Conservation (phyloP, 768 basidiomycete genomes). For the Aureoboletus auriporus region DNA sequence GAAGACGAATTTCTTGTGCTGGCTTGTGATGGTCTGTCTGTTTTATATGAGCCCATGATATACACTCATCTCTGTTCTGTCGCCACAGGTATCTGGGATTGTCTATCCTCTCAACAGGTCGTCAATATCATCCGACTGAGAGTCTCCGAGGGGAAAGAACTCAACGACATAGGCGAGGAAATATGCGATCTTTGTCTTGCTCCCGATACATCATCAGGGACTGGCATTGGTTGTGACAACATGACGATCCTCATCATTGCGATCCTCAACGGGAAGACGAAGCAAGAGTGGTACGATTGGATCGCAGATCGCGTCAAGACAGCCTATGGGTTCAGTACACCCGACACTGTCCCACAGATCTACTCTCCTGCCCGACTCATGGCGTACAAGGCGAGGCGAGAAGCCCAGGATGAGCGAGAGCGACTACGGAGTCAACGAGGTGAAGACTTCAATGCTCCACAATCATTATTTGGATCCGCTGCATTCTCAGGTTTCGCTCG, state of each 20-base stretch:
- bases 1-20: slow-evolving; percentile 97
- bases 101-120: slow-evolving; percentile 87
- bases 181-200: slow-evolving; percentile 93
- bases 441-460: slow-evolving; percentile 25
- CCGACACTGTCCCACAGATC: slow-evolving; percentile 68
- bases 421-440: slow-evolving; percentile 35
- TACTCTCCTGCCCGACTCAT: slow-evolving; percentile 62
- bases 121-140: slow-evolving; percentile 84
- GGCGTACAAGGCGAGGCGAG: slow-evolving; percentile 59
- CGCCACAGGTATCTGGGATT: slow-evolving; percentile 92
- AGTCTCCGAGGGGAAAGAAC: slow-evolving; percentile 72
- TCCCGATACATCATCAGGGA: slow-evolving; percentile 85
- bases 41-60: not conserved
- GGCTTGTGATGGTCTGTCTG: slow-evolving; percentile 85
- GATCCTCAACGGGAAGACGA: slow-evolving; percentile 79
- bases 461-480: slow-evolving; percentile 32
- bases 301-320: slow-evolving; percentile 75
- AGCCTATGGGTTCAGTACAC: slow-evolving; percentile 75
- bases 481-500: slow-evolving; percentile 49
- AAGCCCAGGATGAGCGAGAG: slow-evolving; percentile 51
- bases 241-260: slow-evolving; percentile 96
- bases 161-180: slow-evolving; percentile 82
- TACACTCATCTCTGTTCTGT: slow-evolving; percentile 4
- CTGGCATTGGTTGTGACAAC: slow-evolving; percentile 97
- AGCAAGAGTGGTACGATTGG: slow-evolving; percentile 92